These are phyloP conservation scores for Microdochium nivale DNA, from an alignment of 2,329 filamentous ascomycete species.

Conservation along the genomic window DNA sequence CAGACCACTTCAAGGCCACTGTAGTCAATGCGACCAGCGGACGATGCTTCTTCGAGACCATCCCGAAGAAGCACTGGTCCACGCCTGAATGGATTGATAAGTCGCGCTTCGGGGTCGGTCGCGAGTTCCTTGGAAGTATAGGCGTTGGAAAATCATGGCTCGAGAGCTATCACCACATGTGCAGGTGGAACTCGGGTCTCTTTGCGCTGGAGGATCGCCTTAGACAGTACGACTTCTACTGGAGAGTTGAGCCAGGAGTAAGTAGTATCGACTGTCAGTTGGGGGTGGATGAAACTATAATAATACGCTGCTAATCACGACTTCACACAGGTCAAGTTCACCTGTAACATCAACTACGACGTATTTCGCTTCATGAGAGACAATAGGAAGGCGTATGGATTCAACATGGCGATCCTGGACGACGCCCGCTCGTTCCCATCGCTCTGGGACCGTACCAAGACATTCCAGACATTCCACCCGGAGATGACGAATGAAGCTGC, in stretches of 20 bases:
- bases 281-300: too few relatives aligned
- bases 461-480: slow-evolving; percentile 35
- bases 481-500: slow-evolving; percentile 37
- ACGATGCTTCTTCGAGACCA: slow-evolving; percentile 61
- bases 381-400: slow-evolving; percentile 71
- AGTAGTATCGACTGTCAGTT: slow-evolving; percentile 21
- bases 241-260: slow-evolving; percentile 52
- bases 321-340: slow-evolving; percentile 38
- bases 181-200: slow-evolving; percentile 73
- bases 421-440: slow-evolving; percentile 31
- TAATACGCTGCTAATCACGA: slow-evolving; percentile 3
- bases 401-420: slow-evolving; percentile 41
- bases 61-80: slow-evolving; percentile 70
- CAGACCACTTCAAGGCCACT: slow-evolving; percentile 63
- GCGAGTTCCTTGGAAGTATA: slow-evolving; percentile 53
- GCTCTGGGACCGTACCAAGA: slow-evolving; percentile 35
- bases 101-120: slow-evolving; percentile 55
- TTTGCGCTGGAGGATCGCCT: slow-evolving; percentile 74
- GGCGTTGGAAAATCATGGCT: slow-evolving; percentile 59
- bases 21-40: slow-evolving; percentile 64
- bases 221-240: slow-evolving; percentile 49
- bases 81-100: slow-evolving; percentile 64
- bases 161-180: slow-evolving; percentile 67
- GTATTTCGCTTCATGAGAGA: slow-evolving; percentile 82
- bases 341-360: slow-evolving; percentile 66